A percentile compares a stretch with the other conserved stretches of the same genome.
Conservation (phyloP, 495 filamentous ascomycete genomes). For the Neurospora africana region DNA sequence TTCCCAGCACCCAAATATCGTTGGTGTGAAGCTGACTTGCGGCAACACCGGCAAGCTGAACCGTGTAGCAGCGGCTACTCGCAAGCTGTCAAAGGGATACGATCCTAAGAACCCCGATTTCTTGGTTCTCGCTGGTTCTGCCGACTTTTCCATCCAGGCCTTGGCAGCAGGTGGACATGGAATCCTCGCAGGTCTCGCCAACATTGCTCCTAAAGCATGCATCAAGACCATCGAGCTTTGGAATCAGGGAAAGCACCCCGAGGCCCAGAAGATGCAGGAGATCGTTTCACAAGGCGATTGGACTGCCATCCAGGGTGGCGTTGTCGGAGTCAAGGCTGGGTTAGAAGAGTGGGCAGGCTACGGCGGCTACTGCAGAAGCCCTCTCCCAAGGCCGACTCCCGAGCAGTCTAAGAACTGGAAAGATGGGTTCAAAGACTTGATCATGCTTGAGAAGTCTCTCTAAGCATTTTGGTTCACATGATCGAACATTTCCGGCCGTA, state of each 20-base stretch:
- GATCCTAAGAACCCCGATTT: conserved; percentile 48
- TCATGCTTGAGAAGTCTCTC: conserved; percentile 52
- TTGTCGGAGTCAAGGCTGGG: conserved; percentile 75
- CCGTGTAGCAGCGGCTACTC: conserved; percentile 69
- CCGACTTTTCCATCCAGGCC: conserved; percentile 81
- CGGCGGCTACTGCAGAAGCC: conserved; percentile 65
- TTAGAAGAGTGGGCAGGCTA: conserved; percentile 71
- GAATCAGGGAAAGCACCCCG: conserved; percentile 51
- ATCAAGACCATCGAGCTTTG: conserved; percentile 65
- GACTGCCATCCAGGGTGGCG: conserved; percentile 76
- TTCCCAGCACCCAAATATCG: conserved; percentile 72
- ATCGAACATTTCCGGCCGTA: not conserved
- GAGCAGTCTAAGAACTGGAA: conserved; percentile 52
- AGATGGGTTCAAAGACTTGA: conserved; percentile 62
- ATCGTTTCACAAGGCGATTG: conserved; percentile 77
- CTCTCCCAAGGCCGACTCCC: conserved; percentile 57
- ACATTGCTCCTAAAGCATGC: conserved; percentile 71
- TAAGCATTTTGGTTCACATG: conserved; percentile 4
- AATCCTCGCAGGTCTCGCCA: conserved; percentile 75
- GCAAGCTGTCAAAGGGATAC: conserved; percentile 59
- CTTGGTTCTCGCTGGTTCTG: conserved; percentile 77
- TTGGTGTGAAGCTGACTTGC: conserved; percentile 86
- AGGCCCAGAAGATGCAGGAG: conserved; percentile 69
- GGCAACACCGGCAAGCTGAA: conserved; percentile 89
- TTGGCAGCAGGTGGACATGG: conserved; percentile 76